Percentiles rank a stretch among this genome's conserved stretches.
phyloP scores from a whole-genome alignment of 2,329 filamentous ascomycete genomes.

The Verticillium nonalfalfae region DNA sequence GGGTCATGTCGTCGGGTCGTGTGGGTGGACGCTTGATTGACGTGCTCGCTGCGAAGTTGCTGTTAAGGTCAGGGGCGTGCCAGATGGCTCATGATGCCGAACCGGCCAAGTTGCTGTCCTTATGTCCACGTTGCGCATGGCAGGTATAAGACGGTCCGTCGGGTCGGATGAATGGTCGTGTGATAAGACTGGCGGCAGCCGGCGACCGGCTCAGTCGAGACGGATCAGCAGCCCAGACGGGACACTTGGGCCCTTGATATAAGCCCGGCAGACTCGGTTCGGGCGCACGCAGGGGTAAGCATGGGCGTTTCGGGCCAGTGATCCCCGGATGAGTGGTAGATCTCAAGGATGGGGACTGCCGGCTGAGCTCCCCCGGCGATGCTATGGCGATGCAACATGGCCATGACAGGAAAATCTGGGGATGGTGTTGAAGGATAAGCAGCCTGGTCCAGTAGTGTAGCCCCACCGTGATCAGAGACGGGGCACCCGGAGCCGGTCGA shows the following conservation, averaged over 20 bases:
- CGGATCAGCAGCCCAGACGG: not conserved
- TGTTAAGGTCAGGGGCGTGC: no score
- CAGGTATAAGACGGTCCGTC: not conserved
- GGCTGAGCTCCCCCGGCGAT: not conserved
- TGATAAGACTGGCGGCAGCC: not conserved
- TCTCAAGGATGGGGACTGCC: not conserved
- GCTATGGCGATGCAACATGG: not conserved
- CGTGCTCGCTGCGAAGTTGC: no score
- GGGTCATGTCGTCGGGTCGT: no score
- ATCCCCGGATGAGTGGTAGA: not conserved
- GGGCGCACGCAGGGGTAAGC: not conserved
- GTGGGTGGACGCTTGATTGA: no score
- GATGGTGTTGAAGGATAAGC: not conserved
- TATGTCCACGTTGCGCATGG: no score
- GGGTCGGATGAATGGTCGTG: not conserved
- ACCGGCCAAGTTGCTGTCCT: no score
- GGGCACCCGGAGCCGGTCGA: not conserved
- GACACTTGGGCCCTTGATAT: not conserved
- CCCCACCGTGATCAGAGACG: not conserved
- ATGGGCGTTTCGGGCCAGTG: not conserved
- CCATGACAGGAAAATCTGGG: not conserved
- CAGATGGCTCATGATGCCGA: no score
- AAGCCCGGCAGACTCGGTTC: not conserved
- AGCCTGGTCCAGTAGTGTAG: not conserved
- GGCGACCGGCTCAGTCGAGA: not conserved